Conservation (phyloP, 352 stramenopile species). For the Pythium grandisporangium region DNA sequence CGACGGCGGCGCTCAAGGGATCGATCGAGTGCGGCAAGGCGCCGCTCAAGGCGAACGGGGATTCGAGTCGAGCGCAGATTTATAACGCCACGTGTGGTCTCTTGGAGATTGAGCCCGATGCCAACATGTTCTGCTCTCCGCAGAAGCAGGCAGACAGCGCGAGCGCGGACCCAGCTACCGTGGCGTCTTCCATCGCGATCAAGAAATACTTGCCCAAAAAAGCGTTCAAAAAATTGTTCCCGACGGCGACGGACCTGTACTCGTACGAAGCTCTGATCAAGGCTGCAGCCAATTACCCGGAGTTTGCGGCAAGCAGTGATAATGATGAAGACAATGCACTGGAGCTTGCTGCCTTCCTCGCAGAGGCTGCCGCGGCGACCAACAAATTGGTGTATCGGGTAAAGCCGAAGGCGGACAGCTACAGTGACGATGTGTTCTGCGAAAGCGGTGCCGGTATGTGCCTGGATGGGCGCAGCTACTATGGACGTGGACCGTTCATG, state of each 20-base stretch:
- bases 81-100: not conserved
- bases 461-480: slow-evolving; percentile 3
- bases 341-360: slow-evolving; percentile 11
- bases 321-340: not conserved
- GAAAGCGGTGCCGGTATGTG: slow-evolving; percentile 2
- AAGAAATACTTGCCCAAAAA: not conserved
- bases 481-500: slow-evolving; percentile 8
- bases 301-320: slow-evolving; percentile 4
- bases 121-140: not conserved
- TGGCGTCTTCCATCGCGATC: not conserved
- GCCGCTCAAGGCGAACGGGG: not conserved
- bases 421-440: slow-evolving; percentile 5
- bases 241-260: slow-evolving; percentile 6
- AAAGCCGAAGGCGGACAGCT: not conserved
- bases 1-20: not conserved
- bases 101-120: not conserved
- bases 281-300: slow-evolving; percentile 4
- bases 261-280: slow-evolving; percentile 3
- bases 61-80: not conserved
- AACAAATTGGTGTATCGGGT: slow-evolving; percentile 3
- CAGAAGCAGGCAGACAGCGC: not conserved
- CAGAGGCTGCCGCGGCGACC: slow-evolving; percentile 2
- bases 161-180: not conserved
- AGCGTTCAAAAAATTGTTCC: slow-evolving; percentile 4
- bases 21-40: not conserved